Conservation (phyloP, 805 yeast genomes). For the Nakazawaea ernobii region DNA sequence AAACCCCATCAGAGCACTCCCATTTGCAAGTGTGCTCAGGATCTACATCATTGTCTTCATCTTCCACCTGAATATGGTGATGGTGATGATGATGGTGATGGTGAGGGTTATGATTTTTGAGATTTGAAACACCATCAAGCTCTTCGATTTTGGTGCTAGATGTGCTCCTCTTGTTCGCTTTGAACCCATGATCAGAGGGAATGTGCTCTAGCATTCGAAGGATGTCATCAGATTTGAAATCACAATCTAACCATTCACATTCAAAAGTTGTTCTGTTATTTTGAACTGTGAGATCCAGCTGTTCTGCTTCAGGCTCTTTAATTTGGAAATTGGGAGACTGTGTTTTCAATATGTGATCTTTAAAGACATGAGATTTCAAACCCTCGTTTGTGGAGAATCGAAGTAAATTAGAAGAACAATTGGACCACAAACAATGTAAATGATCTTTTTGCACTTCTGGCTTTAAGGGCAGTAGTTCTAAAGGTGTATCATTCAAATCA, state of each 20-base stretch:
- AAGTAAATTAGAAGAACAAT: neutral
- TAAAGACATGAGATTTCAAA: constrained; percentile 3
- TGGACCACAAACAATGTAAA: constrained; percentile 10
- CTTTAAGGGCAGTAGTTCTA: constrained; percentile 1
- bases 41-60: constrained; percentile 5
- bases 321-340: neutral
- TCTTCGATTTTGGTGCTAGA: constrained; percentile 19
- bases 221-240: constrained; percentile 47
- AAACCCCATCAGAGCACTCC: constrained; percentile 24
- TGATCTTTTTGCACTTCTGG: constrained; percentile 2
- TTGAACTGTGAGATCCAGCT: neutral
- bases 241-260: constrained; percentile 79
- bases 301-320: neutral
- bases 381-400: constrained; percentile 2
- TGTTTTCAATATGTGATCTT: constrained; percentile 1
- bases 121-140: neutral
- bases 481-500: constrained; percentile 7
- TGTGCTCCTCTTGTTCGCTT: constrained; percentile 18
- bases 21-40: constrained; percentile 30
- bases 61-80: neutral
- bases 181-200: constrained; percentile 37
- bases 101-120: constrained; percentile 4
- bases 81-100: constrained; percentile 1
- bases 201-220: constrained; percentile 56
- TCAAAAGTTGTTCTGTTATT: constrained; percentile 12